Conservation (phyloP, 495 filamentous ascomycete genomes). For the Xylaria sp. region DNA sequence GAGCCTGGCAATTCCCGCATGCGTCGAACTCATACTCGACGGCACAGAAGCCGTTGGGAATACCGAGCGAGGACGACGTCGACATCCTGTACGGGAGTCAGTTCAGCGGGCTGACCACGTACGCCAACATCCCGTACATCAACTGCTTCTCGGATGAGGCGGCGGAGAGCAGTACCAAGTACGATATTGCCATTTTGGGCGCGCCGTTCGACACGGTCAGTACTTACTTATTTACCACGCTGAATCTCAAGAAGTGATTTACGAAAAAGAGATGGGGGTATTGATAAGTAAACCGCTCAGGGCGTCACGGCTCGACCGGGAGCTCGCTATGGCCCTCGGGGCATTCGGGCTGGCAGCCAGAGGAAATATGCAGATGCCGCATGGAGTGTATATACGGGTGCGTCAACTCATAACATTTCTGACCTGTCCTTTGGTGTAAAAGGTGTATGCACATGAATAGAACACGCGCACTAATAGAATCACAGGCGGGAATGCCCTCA, state of each 20-base stretch:
- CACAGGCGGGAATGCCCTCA: constrained; percentile 49
- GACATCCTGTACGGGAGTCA: constrained; percentile 42
- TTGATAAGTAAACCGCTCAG: constrained; percentile 29
- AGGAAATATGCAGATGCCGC: constrained; percentile 34
- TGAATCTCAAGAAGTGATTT: neutral
- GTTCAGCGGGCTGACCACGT: constrained; percentile 77
- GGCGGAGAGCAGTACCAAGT: constrained; percentile 66
- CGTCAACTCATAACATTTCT: neutral
- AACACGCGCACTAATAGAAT: neutral
- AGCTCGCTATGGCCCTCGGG: constrained; percentile 81
- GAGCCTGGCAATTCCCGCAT: constrained; percentile 36
- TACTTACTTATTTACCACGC: constrained; percentile 8
- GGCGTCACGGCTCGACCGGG: constrained; percentile 64
- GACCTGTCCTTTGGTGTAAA: neutral
- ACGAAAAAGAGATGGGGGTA: neutral
- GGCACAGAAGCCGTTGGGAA: constrained; percentile 25
- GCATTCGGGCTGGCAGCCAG: constrained; percentile 74
- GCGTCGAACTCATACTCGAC: constrained; percentile 12
- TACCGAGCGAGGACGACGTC: constrained; percentile 34
- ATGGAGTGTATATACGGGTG: constrained; percentile 45
- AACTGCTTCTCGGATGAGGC: constrained; percentile 74
- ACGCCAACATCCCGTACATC: constrained; percentile 77
- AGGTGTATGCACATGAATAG: neutral
- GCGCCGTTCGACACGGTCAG: constrained; percentile 60
- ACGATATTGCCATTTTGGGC: constrained; percentile 84